A percentile compares a stretch with the other conserved stretches of the same genome.
phyloP scores from a whole-genome alignment of 345 rosid genomes.

The Sisymbrium altissimum region DNA sequence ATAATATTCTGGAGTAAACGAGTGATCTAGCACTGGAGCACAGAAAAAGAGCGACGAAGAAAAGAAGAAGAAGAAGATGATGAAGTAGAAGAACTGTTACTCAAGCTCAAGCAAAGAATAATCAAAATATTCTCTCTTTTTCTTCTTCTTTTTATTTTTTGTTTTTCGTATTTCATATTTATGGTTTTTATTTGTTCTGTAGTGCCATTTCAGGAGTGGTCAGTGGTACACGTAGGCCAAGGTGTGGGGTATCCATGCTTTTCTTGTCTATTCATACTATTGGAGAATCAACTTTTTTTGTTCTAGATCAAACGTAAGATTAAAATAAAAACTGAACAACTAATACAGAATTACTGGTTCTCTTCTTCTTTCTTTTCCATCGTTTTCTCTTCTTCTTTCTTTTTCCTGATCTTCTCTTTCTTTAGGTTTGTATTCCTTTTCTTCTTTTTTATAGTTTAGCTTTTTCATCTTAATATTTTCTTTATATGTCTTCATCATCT shows the following conservation, averaged over 20 bases:
- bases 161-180: background rate
- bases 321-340: too few species aligned
- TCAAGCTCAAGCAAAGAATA: slow-evolving; percentile 32
- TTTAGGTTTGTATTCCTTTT: too few species aligned
- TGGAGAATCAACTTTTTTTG: background rate
- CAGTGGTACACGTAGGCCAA: slow-evolving; percentile 24
- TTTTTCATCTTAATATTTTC: too few species aligned
- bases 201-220: slow-evolving; percentile 1
- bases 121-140: slow-evolving; percentile 12
- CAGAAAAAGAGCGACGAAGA: background rate
- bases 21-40: slow-evolving; percentile 7
- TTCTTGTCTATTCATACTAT: slow-evolving; percentile 14
- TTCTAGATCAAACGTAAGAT: too few species aligned
- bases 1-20: background rate
- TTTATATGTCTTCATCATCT: too few species aligned
- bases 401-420: too few species aligned
- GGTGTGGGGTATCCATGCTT: slow-evolving; percentile 31
- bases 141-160: background rate
- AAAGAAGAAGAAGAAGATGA: background rate
- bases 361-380: too few species aligned
- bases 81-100: slow-evolving; percentile 3
- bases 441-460: too few species aligned
- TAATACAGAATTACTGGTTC: too few species aligned
- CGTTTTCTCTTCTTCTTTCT: too few species aligned
- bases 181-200: background rate